Evolutionary conservation across 2,329 filamentous ascomycete genomes (phyloP), one percentile per base, ranked within the genome.

Genomic region (Leptographium flavum): DNA sequence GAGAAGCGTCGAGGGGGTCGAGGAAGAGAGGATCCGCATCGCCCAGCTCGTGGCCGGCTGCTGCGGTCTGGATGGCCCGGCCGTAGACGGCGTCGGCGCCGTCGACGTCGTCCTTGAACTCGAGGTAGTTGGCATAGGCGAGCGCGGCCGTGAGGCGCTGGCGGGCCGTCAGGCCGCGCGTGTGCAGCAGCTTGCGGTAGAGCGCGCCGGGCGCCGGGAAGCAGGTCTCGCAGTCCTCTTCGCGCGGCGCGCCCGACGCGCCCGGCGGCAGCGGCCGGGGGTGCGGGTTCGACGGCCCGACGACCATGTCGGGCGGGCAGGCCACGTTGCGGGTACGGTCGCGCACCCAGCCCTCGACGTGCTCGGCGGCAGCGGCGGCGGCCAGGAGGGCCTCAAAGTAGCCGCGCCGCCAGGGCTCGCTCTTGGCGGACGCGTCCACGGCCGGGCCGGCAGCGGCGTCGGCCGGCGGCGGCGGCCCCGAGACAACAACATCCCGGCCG

Each of bases 311-410:
- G 6, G 75, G 73, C 0, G 84, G 79, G 52, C 85, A 90, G 27
- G 82, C 72, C 23, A 82, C 63, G 36, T 73, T 70, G 50, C 78
- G 71, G 9, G 72, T 80, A 38, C 63, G 76, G 60, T 94, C 87
- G 37, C 73, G 69, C 15, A 93, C 69, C 72, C 81, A 87, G 40
- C 82, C 83, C 51, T 94, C 85, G 22, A 93, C 65, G 53, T 88
- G 77, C 62, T 95, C 88, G 5, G 87, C 79, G 0, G 81, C 77
- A 52, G 76, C 76, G 1, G 82, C 88, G 48, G 77, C 76, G 11
- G 81, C 72, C 76, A 95, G 85, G 39, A 95, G 64, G 3, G 80
- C 73, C 56, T 93, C 79, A 56, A 82, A 87, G 62, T 96, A 96
- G 1, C 87, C 87, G 45, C 85, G 71, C 55, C 82, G 71, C 90